Evolutionary conservation across 2,329 filamentous ascomycete species (phyloP).

Genomic region (Teratosphaeria viscida): DNA sequence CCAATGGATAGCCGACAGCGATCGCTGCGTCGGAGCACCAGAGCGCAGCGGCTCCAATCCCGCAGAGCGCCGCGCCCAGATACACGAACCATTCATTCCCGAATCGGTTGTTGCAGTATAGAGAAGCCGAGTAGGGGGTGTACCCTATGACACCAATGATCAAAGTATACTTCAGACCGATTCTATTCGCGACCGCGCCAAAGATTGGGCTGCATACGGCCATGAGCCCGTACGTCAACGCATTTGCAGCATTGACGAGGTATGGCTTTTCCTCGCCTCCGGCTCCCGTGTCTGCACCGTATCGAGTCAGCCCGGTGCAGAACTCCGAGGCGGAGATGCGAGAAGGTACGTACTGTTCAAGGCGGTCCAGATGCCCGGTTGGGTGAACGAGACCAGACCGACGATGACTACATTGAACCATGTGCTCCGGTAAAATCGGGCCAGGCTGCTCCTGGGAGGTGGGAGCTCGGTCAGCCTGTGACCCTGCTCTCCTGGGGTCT

Average conservation of each 20-base stretch:
- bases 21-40: constrained; percentile 48
- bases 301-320: not conserved
- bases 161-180: constrained; percentile 61
- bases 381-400: not conserved
- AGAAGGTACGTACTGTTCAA: not conserved
- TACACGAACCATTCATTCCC: constrained; percentile 60
- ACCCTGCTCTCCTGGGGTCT: not conserved
- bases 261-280: constrained; percentile 56
- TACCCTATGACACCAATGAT: constrained; percentile 63
- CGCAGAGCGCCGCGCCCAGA: constrained; percentile 61
- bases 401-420: not conserved
- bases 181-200: constrained; percentile 51
- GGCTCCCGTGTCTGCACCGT: constrained; percentile 37
- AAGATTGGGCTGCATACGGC: constrained; percentile 59
- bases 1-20: not conserved
- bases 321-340: not conserved
- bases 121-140: constrained; percentile 58
- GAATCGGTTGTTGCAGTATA: constrained; percentile 63
- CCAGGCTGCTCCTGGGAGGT: not conserved
- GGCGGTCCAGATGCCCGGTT: not conserved
- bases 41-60: constrained; percentile 65
- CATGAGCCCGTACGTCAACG: constrained; percentile 63
- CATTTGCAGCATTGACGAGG: constrained; percentile 60
- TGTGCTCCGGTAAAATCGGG: not conserved
- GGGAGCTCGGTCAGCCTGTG: not conserved